Conservation (phyloP, 108 stramenopile species). For the Skeletonema potamos region DNA sequence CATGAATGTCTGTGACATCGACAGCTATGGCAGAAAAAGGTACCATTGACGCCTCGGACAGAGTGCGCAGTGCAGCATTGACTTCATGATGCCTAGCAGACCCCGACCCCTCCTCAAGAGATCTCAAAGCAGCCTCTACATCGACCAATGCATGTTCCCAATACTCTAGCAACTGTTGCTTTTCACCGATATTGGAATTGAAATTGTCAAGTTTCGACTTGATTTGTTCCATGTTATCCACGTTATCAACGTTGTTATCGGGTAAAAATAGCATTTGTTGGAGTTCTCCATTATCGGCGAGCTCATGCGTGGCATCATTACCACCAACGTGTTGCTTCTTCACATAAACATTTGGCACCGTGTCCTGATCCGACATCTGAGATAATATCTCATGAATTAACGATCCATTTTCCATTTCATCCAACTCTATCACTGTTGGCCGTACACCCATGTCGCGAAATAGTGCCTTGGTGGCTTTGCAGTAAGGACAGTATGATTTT, state of each 20-base stretch:
- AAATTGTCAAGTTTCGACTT: conserved; percentile 6
- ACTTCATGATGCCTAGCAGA: neutral
- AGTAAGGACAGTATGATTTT: conserved; percentile 65
- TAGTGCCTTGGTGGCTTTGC: conserved; percentile 56
- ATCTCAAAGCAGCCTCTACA: conserved; percentile 12
- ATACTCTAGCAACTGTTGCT: neutral
- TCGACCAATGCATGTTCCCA: conserved; percentile 28
- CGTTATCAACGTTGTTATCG: conserved; percentile 9
- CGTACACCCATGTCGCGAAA: conserved; percentile 47
- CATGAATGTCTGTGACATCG: conserved; percentile 9
- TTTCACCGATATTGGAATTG: neutral
- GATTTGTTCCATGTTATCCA: neutral
- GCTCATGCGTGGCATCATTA: conserved; percentile 65
- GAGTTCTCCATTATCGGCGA: conserved; percentile 47
- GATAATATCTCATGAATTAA: conserved; percentile 60
- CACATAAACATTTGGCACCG: conserved; percentile 87
- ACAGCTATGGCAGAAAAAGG: conserved; percentile 10
- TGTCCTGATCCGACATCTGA: conserved; percentile 67
- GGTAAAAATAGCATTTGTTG: conserved; percentile 46
- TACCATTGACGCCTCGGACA: conserved; percentile 23
- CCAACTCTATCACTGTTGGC: conserved; percentile 60
- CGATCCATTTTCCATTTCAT: conserved; percentile 68
- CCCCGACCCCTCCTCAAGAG: neutral
- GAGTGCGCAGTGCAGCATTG: conserved; percentile 14
- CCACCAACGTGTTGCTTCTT: conserved; percentile 77